Conservation (phyloP, 2,329 filamentous ascomycete species). For the Macrophomina phaseolina region DNA sequence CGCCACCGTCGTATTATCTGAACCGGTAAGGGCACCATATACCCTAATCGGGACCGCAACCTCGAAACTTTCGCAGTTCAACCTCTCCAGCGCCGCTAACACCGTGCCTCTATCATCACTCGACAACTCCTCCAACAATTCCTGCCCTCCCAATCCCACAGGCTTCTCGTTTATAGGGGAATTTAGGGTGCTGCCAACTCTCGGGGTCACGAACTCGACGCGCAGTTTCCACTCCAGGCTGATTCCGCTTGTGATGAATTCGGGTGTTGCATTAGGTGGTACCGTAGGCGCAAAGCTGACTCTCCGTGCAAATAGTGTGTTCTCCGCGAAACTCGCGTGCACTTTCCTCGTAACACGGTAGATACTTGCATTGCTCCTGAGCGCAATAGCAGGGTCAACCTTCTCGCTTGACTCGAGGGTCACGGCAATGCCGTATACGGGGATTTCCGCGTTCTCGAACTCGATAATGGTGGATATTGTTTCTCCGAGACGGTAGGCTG, state of each 20-base stretch:
- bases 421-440: constrained; percentile 84
- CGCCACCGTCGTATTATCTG: constrained; percentile 30
- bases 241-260: constrained; percentile 89
- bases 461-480: constrained; percentile 83
- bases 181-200: constrained; percentile 42
- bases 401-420: constrained; percentile 87
- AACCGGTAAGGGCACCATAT: constrained; percentile 65
- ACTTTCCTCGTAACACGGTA: constrained; percentile 84
- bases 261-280: constrained; percentile 81
- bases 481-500: constrained; percentile 88
- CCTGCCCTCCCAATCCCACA: constrained; percentile 36
- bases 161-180: constrained; percentile 31
- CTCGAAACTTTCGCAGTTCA: constrained; percentile 89
- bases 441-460: constrained; percentile 74
- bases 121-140: constrained; percentile 77
- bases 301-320: constrained; percentile 76
- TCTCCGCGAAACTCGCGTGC: constrained; percentile 78
- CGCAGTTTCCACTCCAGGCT: constrained; percentile 86
- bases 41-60: constrained; percentile 83
- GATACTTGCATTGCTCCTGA: constrained; percentile 85
- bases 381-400: constrained; percentile 77
- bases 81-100: constrained; percentile 75
- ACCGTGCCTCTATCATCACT: constrained; percentile 80
- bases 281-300: constrained; percentile 84
- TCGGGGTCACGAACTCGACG: constrained; percentile 89